These are phyloP conservation scores for Didymella segeticola DNA, from an alignment of 2,329 filamentous ascomycete genomes.

Conservation along the genomic window DNA sequence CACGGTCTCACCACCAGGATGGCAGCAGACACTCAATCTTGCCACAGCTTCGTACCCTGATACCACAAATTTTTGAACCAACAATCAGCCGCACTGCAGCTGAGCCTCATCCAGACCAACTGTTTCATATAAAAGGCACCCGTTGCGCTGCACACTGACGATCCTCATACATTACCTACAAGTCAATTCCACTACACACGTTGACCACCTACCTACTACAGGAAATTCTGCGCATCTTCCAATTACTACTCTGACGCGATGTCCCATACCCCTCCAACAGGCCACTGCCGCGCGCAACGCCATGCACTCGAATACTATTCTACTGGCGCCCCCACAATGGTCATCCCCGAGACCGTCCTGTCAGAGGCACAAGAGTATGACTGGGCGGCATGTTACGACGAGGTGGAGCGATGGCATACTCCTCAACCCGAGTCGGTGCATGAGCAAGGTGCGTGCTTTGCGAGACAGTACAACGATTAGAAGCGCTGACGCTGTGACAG, in stretches of 20 bases:
- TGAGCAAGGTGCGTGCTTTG: conserved; percentile 3
- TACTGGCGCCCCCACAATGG: conserved; percentile 26
- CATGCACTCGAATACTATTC: conserved; percentile 27
- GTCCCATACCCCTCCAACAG: conserved; percentile 10
- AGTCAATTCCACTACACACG: not conserved
- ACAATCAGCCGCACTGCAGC: conserved; percentile 1
- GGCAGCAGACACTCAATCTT: not conserved
- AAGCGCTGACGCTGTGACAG: not conserved
- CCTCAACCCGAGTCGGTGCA: conserved; percentile 6
- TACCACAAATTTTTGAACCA: not conserved
- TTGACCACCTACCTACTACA: not conserved
- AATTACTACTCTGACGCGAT: not conserved
- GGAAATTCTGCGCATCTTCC: no score
- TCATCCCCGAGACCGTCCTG: conserved; percentile 22
- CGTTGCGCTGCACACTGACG: not conserved
- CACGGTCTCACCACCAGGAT: conserved; percentile 15
- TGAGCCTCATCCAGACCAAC: no score
- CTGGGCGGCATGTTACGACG: conserved; percentile 21
- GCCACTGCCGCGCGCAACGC: conserved; percentile 37
- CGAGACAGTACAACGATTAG: not conserved
- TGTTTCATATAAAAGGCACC: not conserved
- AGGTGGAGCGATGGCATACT: conserved; percentile 13
- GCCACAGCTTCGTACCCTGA: not conserved
- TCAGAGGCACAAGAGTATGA: conserved; percentile 28
- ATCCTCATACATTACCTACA: not conserved